Percentiles rank a stretch among this genome's conserved stretches.
phyloP scores from a whole-genome alignment of 306 rosid species.

The Gillenia trifoliata region DNA sequence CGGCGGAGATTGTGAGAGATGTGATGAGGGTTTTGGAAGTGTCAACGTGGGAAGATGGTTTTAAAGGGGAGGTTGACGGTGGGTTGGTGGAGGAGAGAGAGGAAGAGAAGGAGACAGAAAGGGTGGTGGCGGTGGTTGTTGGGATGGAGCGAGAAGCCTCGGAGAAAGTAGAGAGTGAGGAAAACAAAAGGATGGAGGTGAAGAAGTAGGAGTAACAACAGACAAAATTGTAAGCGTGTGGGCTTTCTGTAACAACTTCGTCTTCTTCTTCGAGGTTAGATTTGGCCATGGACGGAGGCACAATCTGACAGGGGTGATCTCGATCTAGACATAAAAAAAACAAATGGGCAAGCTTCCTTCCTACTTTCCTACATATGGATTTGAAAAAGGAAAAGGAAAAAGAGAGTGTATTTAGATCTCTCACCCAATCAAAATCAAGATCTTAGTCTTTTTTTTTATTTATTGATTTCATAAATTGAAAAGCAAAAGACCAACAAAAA shows the following conservation, averaged over 20 bases:
- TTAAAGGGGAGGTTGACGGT: not conserved
- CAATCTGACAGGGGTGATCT: not conserved
- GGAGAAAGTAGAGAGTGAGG: constrained; percentile 2
- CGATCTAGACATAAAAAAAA: constrained; percentile 1
- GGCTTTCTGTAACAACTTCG: not conserved
- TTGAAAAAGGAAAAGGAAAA: not conserved
- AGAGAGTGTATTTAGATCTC: not conserved
- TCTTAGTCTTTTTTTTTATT: not conserved
- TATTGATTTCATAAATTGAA: not conserved
- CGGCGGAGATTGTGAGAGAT: not conserved
- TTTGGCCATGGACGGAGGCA: constrained; percentile 8
- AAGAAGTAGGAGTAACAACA: not conserved
- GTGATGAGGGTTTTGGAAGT: not conserved
- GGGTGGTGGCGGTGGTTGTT: not conserved
- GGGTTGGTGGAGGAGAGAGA: not conserved
- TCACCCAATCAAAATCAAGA: not conserved
- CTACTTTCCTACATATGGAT: not conserved
- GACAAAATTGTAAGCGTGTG: not conserved
- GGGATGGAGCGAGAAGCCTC: constrained; percentile 15
- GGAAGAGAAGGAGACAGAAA: not conserved
- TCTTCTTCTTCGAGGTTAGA: not conserved
- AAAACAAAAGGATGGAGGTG: constrained; percentile 11
- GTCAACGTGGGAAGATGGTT: constrained; percentile 4
- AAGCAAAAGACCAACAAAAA: not conserved
- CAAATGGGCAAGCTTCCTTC: not conserved